Percentiles rank a stretch among this genome's conserved stretches.
Conservation (phyloP, 2,329 filamentous ascomycete species). For the Claviceps sp. region DNA sequence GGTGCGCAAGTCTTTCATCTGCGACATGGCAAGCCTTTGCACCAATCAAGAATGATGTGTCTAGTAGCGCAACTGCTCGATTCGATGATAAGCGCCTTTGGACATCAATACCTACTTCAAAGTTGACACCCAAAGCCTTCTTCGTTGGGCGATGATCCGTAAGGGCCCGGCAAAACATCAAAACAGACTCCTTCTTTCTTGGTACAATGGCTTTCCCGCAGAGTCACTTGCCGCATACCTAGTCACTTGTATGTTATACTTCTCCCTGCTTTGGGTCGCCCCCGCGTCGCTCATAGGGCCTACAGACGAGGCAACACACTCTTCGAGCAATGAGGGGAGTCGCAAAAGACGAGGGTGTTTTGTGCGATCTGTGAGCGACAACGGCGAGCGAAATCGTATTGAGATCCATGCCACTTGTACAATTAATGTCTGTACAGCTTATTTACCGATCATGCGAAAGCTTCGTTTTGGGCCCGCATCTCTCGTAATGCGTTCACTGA, state of each 20-base stretch:
- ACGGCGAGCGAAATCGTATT: not conserved
- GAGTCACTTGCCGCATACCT: not conserved
- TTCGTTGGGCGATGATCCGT: conserved; percentile 11
- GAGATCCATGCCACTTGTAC: not conserved
- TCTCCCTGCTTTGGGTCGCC: too few species aligned
- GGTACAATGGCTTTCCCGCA: not conserved
- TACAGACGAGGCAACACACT: too few species aligned
- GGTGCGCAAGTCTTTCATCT: not conserved
- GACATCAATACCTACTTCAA: conserved; percentile 14
- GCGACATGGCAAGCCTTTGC: conserved; percentile 6
- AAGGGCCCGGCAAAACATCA: not conserved
- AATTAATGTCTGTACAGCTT: not conserved
- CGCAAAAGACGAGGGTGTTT: not conserved
- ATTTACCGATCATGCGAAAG: not conserved
- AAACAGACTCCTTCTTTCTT: not conserved
- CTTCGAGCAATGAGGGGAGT: too few species aligned
- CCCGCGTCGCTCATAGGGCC: too few species aligned
- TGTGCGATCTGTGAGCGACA: not conserved
- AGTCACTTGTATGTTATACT: too few species aligned
- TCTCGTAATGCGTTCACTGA: not conserved
- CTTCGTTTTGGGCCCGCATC: not conserved
- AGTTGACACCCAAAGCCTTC: conserved; percentile 5
- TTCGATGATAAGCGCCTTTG: conserved; percentile 11
- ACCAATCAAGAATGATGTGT: conserved; percentile 8
- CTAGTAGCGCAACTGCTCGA: conserved; percentile 5